Base-by-base conservation (phyloP, 805 yeast genomes). In the Hanseniaspora thailandica region DNA sequence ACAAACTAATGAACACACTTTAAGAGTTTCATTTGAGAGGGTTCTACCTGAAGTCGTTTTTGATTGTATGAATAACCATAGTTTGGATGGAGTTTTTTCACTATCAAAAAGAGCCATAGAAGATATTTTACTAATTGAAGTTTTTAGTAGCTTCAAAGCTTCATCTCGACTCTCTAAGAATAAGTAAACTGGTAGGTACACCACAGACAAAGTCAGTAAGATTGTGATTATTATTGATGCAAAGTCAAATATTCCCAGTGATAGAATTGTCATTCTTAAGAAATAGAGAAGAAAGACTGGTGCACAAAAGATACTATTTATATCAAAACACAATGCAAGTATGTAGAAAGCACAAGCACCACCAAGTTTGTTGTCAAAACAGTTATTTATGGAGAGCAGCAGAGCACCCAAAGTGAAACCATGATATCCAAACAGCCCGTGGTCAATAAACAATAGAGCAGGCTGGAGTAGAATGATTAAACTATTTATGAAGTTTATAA, bases 341-440 rank as follows among this genome's bases (percentile, higher is more conserved):
- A 87, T 84, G 65, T 89, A 93, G 69, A 83, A 80, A 1, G 84
- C 66, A 4, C 95, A 80, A 0, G 94, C 90, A 10, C 80, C 59
- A 9, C 81, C 73, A 52, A 78, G 74, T 61, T 80, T 78, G 30
- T 80, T 85, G 55, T 79, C 76, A 31, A 83, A 63, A 35, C 90
- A 70, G 56, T 80, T 81, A 51, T 76, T 77, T 41, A 93, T 69
- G 0, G 95, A 75, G 52, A 80, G 69, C 26, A 87, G 71, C 5
- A 90, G 75, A 17, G 90, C 71, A 0, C 98, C 98, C 34, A 93
- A 75, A 97, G 93, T 90, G 25, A 93, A 94, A 0, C 88, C 78
- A 62, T 93, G 94, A 68, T 80, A 90, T 69, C 94, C 98, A 69
- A 93, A 93, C 68, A 93, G 98, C 6, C 98, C 98, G 67, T 93